Evolutionary conservation across 2,329 filamentous ascomycete genomes (phyloP), one percentile per base, ranked within the genome.

Genomic region (Clarireedia hainanense): DNA sequence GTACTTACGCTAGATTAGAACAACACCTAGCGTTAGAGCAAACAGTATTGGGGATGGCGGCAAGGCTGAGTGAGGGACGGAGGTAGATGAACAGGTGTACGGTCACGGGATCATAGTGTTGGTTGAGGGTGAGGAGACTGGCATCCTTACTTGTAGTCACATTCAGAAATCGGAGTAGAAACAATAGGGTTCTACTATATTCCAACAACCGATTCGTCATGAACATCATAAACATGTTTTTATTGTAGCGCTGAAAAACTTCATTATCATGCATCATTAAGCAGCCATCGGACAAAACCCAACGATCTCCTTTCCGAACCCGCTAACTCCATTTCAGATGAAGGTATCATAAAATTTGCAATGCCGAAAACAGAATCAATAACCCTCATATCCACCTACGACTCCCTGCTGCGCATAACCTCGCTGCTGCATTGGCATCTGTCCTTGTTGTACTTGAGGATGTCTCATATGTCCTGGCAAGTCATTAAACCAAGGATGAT

Each of bases 401-500:
- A 49, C 27, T 12, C 47, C 47, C 12, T 34, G 47, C 15, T 36
- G 47, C 12, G 47, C 47, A 26, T 52, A 56, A 17, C 54, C 54
- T 30, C 48, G 39, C 26, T 55, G 52, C 17, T 54, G 52, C 47
- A 52, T 52, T 4, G 42, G 50, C 30, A 59, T 57, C 24, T 60
- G 60, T 37, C 52, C 56, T 27, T 61, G 63, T 55, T 65, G 63
- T 24, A 62, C 64, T 14, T 49, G 42, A 37, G 60, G 61, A 9
- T 39, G 36, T 60, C 60, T 59, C 63, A 67, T 64, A 37, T 63
- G 62, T 30, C 61, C 63, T 30, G 45, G 50, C 14, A 91, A 71
- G 64, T 92, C 88, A 60, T 78, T 81, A 75, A 99, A 99, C 94
- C 94, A 99, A 0, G 87, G 89, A 70, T 99, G 94, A 64, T 86